A percentile compares a stretch with the other conserved stretches of the same genome.
Conservation (phyloP, 75 land plant genomes). For the Cupressus sempervirens region DNA sequence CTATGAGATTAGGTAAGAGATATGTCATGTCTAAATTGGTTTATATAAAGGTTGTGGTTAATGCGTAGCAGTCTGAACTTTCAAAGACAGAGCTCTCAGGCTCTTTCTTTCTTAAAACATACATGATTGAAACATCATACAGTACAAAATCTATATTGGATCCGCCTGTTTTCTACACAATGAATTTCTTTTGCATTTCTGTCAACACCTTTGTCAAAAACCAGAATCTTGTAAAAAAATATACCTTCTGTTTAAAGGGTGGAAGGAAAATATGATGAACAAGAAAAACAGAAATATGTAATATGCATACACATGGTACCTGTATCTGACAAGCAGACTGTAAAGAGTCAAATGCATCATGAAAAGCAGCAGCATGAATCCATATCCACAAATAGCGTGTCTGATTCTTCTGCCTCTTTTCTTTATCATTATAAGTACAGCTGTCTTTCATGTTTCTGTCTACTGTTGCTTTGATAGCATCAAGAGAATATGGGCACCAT, state of each 20-base stretch:
- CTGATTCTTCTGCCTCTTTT: neutral
- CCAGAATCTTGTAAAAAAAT: neutral
- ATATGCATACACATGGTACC: slow-evolving; percentile 28
- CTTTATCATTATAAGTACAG: neutral
- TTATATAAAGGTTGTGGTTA: neutral
- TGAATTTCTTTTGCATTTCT: neutral
- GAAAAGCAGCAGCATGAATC: slow-evolving; percentile 77
- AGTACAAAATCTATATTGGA: neutral
- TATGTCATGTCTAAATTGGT: neutral
- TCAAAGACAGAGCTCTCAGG: neutral
- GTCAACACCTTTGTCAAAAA: neutral
- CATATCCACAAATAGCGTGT: slow-evolving; percentile 70
- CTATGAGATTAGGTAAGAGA: neutral
- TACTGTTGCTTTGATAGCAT: neutral
- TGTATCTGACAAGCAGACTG: slow-evolving; percentile 45
- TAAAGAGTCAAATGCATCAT: slow-evolving; percentile 57
- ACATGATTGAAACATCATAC: neutral
- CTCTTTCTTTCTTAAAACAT: neutral
- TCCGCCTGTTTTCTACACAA: neutral
- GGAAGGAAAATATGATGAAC: neutral
- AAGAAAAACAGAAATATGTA: neutral
- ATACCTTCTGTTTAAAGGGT: neutral
- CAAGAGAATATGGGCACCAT: slow-evolving; percentile 46
- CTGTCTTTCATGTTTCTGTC: slow-evolving; percentile 1
- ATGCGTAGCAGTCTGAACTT: neutral